Conservation (phyloP, 1,284 basidiomycete species). For the Cutaneotrichosporon cutaneum region DNA sequence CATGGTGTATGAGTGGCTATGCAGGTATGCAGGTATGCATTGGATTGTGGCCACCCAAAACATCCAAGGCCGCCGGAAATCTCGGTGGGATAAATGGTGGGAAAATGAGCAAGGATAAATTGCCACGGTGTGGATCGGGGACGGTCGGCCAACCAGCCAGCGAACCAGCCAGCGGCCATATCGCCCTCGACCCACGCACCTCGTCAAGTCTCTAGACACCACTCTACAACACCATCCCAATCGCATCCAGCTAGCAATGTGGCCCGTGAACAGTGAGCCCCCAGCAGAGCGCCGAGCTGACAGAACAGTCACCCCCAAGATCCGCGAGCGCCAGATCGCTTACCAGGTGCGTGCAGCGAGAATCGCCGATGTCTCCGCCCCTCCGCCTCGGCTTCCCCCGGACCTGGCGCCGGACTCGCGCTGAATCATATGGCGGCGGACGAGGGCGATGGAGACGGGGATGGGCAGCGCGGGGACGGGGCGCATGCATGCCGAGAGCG, state of each 20-base stretch:
- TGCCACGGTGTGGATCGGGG: constrained; percentile 1
- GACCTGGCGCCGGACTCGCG: background rate
- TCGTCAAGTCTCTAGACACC: constrained; percentile 17
- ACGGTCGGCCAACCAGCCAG: constrained; percentile 7
- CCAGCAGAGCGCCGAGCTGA: constrained; percentile 12
- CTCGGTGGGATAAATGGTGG: constrained; percentile 19
- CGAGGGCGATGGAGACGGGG: background rate
- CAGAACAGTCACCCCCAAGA: constrained; percentile 37
- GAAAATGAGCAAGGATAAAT: constrained; percentile 6
- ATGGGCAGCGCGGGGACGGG: background rate
- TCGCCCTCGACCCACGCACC: background rate
- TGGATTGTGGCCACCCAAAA: constrained; percentile 6
- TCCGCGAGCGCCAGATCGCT: constrained; percentile 48
- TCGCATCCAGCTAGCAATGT: constrained; percentile 33
- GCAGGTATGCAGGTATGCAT: background rate
- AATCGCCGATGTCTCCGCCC: background rate
- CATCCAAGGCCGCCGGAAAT: background rate
- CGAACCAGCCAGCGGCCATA: constrained; percentile 1
- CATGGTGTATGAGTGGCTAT: constrained; percentile 27
- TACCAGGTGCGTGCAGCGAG: constrained; percentile 42
- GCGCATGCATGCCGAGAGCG: background rate
- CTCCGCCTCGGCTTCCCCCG: background rate
- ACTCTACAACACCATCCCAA: constrained; percentile 10
- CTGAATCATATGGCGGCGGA: background rate
- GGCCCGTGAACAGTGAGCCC: constrained; percentile 43